Base-by-base conservation (phyloP, 2,329 filamentous ascomycete species). In the Lachnellula occidentalis region DNA sequence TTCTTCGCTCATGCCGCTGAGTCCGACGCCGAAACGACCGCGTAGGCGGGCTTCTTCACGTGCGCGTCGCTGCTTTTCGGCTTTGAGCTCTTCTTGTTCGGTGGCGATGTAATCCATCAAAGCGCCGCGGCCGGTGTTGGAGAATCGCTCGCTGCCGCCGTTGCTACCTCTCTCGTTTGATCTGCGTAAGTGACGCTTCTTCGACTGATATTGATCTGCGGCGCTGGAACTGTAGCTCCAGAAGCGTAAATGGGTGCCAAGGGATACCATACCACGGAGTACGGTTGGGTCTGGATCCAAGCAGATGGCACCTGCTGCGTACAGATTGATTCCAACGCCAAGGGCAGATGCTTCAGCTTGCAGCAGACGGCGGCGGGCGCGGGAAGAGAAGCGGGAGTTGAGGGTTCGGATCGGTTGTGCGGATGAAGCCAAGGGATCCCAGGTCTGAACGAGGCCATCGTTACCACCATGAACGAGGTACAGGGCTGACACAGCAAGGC, bases 381-480 rank as follows among this genome's bases (percentile, higher is more conserved):
- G 85, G 7, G 88, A 86, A 2, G 88, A 88, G 61, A 92, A 91
- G 14, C 88, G 85, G 2, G 90, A 90, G 67, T 95, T 92, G 51
- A 99, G 77, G 0, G 91, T 97, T 39, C 91, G 84, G 50, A 97
- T 80, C 0, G 94, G 90, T 19, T 86, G 83, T 17, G 79, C 72
- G 0, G 80, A 87, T 2, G 92, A 97, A 1, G 86, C 90, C 46
- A 99, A 76, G n/a, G 88, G 89, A 73, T 99, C 94, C 94, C 94
- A 99, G 5, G 91, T 89, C 70, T 97, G 94, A 4, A 96, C 92
- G 3, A 97, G 80, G 1, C 94, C 92, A 71, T 99, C 94, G 62
- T 88, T 96, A 24, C 94, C 94, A 48, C 94, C 94, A 69, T 96
- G 90, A 6, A 97, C 88, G 15, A 99, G 73, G 67, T 95, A 95